Percentiles rank a stretch among this genome's conserved stretches.
Conservation (phyloP, 805 yeast species). For the Teunomyces gatunensis region DNA sequence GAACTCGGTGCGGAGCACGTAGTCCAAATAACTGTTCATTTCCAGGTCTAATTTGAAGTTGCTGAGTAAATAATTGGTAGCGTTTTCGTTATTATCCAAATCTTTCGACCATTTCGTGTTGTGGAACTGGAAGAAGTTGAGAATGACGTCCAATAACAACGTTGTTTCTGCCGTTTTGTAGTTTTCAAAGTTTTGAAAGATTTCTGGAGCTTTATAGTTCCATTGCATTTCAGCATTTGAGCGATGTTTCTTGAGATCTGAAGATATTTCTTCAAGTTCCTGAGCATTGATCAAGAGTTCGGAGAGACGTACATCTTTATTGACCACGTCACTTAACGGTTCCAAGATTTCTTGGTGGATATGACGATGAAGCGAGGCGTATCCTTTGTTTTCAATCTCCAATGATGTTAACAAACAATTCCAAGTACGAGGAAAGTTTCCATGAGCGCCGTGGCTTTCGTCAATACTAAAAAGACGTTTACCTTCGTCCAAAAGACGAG, state of each 20-base stretch:
- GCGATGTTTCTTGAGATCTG: constrained; percentile 15
- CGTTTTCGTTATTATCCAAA: constrained; percentile 50
- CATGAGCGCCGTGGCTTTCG: constrained; percentile 25
- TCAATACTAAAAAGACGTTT: constrained; percentile 17
- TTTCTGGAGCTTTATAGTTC: constrained; percentile 75
- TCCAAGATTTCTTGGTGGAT: constrained; percentile 55
- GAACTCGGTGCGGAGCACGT: constrained; percentile 27
- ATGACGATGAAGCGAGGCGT: constrained; percentile 44
- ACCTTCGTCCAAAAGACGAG: constrained; percentile 20
- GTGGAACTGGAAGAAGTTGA: constrained; percentile 52
- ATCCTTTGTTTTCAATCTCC: constrained; percentile 48
- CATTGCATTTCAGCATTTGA: constrained; percentile 54
- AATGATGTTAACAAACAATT: constrained; percentile 47
- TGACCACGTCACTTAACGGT: constrained; percentile 52
- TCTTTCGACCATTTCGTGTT: constrained; percentile 22
- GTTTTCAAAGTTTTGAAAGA: constrained; percentile 70
- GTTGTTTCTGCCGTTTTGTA: constrained; percentile 62
- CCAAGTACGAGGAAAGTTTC: constrained; percentile 44
- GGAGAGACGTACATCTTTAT: constrained; percentile 53
- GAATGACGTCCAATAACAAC: constrained; percentile 57
- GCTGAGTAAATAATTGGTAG: constrained; percentile 61
- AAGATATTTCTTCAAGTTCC: constrained; percentile 40
- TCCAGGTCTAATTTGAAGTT: constrained; percentile 37
- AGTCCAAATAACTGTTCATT: constrained; percentile 36
- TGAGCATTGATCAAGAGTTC: constrained; percentile 51